Evolutionary conservation across 2,329 filamentous ascomycete genomes (phyloP), one percentile per base, ranked within the genome.

Genomic region (Drechslerella dactyloides): DNA sequence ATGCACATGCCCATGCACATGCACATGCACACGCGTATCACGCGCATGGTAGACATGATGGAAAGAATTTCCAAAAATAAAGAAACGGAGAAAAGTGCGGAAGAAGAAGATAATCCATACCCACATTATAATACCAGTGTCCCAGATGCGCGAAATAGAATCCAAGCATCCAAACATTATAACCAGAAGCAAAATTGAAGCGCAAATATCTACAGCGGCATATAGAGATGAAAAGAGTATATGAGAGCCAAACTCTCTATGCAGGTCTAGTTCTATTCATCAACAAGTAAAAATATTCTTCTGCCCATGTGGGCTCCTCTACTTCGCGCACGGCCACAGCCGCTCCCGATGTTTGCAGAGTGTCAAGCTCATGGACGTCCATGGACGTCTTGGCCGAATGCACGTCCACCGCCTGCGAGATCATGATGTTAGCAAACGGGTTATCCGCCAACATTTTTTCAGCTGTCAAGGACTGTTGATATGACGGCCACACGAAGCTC

Each of bases 361-460:
- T 60, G 27, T 72, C 68, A 13, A 72, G 55, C 23, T 72, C 68
- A 11, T 72, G 68, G 15, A 57, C 51, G 40, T 72, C 68, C 54
- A 72, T 27, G 5, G 68, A 72, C 33, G 60, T 72, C 55, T 72
- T 72, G 24, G 60, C 68, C 23, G 60, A 72, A 30, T 65, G 68
- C n/a, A 72, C 60, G 24, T 72, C 68, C 2, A 72, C 60, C 23
- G 68, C 68, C 19, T 72, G 68, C 30, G 68, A 72, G 19, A 72
- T 65, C 68, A 72, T 72, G 30, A 72, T 72, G 30, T 65, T 72
- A 7, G 66, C 66, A 21, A 72, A 72, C 10, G 66, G 66, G 33
- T 72, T 72, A 5, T 72, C 66, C 10, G 64, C 60, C 0, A 72
- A 40, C 2, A 54, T 65, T 55, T 61, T 64, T 50, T 72, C 66